Base-by-base conservation (phyloP, 768 basidiomycete species). In the Mrakia blollopis region DNA sequence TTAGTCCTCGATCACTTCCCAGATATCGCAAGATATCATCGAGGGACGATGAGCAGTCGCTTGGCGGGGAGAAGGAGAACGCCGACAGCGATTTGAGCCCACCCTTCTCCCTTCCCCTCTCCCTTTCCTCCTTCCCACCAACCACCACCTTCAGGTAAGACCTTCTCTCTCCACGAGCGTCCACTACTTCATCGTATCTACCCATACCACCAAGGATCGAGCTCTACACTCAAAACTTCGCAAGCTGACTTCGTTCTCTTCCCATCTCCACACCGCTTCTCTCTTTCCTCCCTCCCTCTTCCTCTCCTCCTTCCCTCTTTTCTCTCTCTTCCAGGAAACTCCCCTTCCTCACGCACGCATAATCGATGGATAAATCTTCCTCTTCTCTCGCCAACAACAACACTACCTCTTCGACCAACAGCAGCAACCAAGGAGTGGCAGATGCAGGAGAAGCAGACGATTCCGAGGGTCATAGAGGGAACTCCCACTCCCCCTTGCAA, bases 361-460 rank as follows among this genome's bases (percentile, higher is more conserved):
- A 68, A 39, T 41, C 65, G 65, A 68, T 68, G 65, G 65, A 57
- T 28, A 57, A 57, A 57, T 57, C 65, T 68, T 39, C 65, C 21
- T 39, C 65, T 44, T 16, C 65, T 68, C 35, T 30, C 65, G 7
- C 18, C n/a, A 39, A 35, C 65, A 39, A 18, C 65, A 68, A 68
- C 65, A 10, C 18, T 25, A 68, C 1, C 37, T 68, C 65, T 14
- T 44, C 65, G 35, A 68, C 7, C 65, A n/a, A 37, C 35, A 35
- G 44, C 63, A 10, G 5, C 65, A 39, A 44, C 39, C 35, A 2
- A 25, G 57, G 25, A n/a, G 25, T 3, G 28, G 65, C 25, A 44
- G 65, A 68, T 25, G 35, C 25, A 37, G 39, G 11, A 25, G 37
- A 21, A 16, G 65, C 11, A 21, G 35, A n/a, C 65, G 65, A 25